Conservation (phyloP, 495 filamentous ascomycete species). For the Penicillium cosmopolitanum region DNA sequence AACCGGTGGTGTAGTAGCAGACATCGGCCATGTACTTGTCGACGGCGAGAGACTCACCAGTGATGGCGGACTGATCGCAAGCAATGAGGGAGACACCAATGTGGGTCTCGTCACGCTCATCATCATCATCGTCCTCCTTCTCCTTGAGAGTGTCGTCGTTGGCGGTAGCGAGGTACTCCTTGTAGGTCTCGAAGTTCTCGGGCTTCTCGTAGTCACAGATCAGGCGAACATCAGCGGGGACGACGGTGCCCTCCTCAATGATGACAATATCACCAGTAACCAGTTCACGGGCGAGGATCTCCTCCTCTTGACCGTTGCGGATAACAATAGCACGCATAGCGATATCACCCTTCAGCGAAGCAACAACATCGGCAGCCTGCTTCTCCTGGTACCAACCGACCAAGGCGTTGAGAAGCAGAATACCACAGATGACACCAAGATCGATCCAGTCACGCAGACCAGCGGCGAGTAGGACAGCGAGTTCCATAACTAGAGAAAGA, state of each 20-base stretch:
- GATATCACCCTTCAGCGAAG: slow-evolving; percentile 80
- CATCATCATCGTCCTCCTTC: slow-evolving; percentile 61
- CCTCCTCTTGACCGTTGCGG: slow-evolving; percentile 70
- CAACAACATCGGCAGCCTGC: slow-evolving; percentile 83
- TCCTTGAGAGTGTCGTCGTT: slow-evolving; percentile 65
- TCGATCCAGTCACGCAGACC: slow-evolving; percentile 85
- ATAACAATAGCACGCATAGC: slow-evolving; percentile 76
- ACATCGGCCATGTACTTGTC: slow-evolving; percentile 77
- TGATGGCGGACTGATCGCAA: slow-evolving; percentile 75
- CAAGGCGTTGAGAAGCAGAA: slow-evolving; percentile 75
- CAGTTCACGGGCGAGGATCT: slow-evolving; percentile 77
- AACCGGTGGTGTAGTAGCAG: slow-evolving; percentile 76
- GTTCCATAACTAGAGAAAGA: slow-evolving; percentile 70
- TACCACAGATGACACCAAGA: slow-evolving; percentile 84
- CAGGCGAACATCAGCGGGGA: slow-evolving; percentile 73
- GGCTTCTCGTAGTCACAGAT: slow-evolving; percentile 77
- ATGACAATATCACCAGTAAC: slow-evolving; percentile 83
- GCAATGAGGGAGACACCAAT: slow-evolving; percentile 67
- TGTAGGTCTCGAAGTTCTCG: slow-evolving; percentile 72
- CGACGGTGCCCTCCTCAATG: slow-evolving; percentile 75
- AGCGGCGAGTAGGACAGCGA: slow-evolving; percentile 77
- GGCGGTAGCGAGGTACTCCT: slow-evolving; percentile 62
- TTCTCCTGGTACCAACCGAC: slow-evolving; percentile 91
- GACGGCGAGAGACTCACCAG: slow-evolving; percentile 76
- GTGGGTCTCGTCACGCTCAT: slow-evolving; percentile 61